Evolutionary conservation across 768 basidiomycete species (phyloP), one percentile per base, ranked within the genome.

Genomic region (Rhodotorula kratochvilovae): DNA sequence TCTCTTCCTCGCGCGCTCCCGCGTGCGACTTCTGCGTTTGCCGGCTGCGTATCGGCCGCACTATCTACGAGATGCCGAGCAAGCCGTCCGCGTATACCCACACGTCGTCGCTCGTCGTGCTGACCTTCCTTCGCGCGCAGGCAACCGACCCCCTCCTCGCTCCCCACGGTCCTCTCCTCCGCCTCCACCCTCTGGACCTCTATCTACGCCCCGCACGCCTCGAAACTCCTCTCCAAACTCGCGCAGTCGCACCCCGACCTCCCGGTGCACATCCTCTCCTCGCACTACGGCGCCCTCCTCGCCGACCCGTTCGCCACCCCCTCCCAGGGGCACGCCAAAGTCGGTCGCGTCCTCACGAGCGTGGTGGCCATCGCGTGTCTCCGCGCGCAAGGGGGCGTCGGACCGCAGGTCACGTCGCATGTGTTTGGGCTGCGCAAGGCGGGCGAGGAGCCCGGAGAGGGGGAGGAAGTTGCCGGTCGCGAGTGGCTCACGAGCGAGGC

Each of bases 231-330:
- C 57, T 3, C 53, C 61, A 81, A 81, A 61, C 80, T 82, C 36
- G 68, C 61, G 19, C 68, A 73, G 17, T 79, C 80, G 7, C 81
- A 82, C 68, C 82, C 81, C 3, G 82, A 82, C 71, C 78, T 82
- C 17, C 81, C 81, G 31, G 79, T 82, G 48, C 81, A 81, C 72
- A 82, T 82, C 70, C 79, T 82, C 62, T 71, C 77, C 33, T 80
- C 81, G 33, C 81, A 82, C 67, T 82, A 82, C 73, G 79, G 79
- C 6, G 73, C 78, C 4, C 75, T 81, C 17, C 77, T 82, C n/a
- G 76, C 81, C 42, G 81, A 82, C 62, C 82, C 82, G 1, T 45
- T 73, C 2, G 27, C 56, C 15, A 16, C 56, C 16, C 35, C 75
- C 21, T 39, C 65, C 0, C 67, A 74, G 5, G 46, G 46, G 3